These are phyloP conservation scores for Colletotrichum sansevieriae DNA, from an alignment of 2,329 filamentous ascomycete genomes.

Conservation along the genomic window DNA sequence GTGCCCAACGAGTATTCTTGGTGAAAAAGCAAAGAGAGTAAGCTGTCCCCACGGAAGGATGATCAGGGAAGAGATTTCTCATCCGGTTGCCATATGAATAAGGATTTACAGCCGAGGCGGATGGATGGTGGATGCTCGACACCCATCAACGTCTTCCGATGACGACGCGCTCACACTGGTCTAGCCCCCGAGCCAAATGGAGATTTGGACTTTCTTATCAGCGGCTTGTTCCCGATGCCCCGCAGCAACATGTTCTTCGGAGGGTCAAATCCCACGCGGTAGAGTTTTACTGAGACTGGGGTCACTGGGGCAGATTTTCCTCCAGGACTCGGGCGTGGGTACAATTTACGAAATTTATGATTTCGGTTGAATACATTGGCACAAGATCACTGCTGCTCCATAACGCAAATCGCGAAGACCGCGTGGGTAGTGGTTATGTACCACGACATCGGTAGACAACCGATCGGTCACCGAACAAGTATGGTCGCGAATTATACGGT, in stretches of 20 bases:
- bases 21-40: conserved; percentile 1
- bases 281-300: background rate
- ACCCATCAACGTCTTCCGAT: conserved; percentile 13
- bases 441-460: background rate
- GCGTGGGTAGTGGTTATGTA: background rate
- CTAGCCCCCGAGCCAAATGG: background rate
- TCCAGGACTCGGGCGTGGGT: background rate
- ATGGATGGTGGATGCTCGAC: conserved; percentile 4
- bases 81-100: background rate
- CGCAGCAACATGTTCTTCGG: background rate
- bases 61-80: background rate
- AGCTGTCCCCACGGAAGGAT: background rate
- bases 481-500: background rate
- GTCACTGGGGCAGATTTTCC: background rate
- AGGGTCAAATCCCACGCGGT: background rate
- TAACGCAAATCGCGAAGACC: background rate
- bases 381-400: background rate
- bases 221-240: conserved; percentile 7
- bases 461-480: background rate
- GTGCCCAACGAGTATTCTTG: background rate
- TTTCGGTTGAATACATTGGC: background rate
- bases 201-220: background rate
- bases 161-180: conserved; percentile 7
- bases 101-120: conserved; percentile 4
- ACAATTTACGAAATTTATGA: background rate